Base-by-base conservation (phyloP, 495 filamentous ascomycete species). In the Aspergillus haitiensis region DNA sequence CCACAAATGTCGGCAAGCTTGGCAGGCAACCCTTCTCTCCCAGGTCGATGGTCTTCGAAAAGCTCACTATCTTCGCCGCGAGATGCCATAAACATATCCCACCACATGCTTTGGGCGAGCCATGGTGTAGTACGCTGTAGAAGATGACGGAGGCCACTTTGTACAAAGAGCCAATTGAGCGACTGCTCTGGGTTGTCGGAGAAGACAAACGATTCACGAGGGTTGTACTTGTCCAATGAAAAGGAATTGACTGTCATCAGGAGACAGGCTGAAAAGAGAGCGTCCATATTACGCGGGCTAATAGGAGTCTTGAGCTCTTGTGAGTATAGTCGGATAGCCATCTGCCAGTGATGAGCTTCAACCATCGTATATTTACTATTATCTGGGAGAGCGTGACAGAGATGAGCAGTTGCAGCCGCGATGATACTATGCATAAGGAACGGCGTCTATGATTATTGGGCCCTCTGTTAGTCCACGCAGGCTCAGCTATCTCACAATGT, bases 401-500 rank as follows among this genome's bases (percentile, higher is more conserved):
- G 69, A 54, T 81, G 76, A 31, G 72, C 67, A 16, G 71, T 70
- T 55, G 78, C 69, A 21, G 70, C 64, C 3, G 69, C 76, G 52
- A 81, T 69, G 18, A 79, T 66, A 40, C 71, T 67, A 58, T 82
- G 80, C 78, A 81, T 79, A 15, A 81, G 63, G 57, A 72, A 77
- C 2, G 80, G 77, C 15, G 75, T 67, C 78, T 82, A 49, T 52
- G 27, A 47, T 42, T 45, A 5, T 11, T 37, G n/a, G 10, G 15
- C 37, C 27, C 15, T 27, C 7, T 9, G 58, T 68, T 55, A 66
- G 58, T 15, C 52, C 12, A 50, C 11, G 2, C 11, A 36, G 34
- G 16, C 10, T 21, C 34, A 27, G 15, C 44, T 47, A 13, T 10
- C 16, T 31, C 5, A 42, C 33, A 16, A 56, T 36, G 18, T 31